phyloP scores from a whole-genome alignment of 1,139 yeast species.

The Lodderomyces beijingensis region DNA sequence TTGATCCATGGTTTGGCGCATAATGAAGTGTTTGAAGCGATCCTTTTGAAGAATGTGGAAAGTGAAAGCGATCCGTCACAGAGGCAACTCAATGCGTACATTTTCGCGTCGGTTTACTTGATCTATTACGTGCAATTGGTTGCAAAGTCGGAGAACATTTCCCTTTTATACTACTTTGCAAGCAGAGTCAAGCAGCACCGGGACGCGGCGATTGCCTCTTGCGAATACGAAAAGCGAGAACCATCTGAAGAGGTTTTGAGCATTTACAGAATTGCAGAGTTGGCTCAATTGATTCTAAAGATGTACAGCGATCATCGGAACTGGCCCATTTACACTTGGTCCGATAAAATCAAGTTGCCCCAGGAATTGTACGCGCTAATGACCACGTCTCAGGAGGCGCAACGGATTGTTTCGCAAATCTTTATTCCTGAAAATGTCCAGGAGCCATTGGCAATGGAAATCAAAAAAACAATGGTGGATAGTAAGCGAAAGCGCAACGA shows the following conservation, averaged over 20 bases:
- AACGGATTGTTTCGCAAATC: conserved; percentile 39
- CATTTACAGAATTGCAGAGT: conserved; percentile 67
- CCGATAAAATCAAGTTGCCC: conserved; percentile 69
- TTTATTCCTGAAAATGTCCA: conserved; percentile 47
- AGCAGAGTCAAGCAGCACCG: conserved; percentile 77
- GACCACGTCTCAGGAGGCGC: conserved; percentile 41
- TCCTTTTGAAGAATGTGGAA: conserved; percentile 23
- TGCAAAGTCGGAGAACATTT: conserved; percentile 63
- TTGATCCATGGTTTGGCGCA: conserved; percentile 71
- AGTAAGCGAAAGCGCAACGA: conserved; percentile 12
- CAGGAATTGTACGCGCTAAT: conserved; percentile 62
- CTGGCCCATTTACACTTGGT: conserved; percentile 79
- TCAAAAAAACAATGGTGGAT: conserved; percentile 23
- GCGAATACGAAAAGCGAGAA: conserved; percentile 27
- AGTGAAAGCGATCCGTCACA: conserved; percentile 13
- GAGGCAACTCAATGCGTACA: conserved; percentile 29
- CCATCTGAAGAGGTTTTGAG: conserved; percentile 27
- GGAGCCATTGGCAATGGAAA: conserved; percentile 21
- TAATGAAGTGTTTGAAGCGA: conserved; percentile 60
- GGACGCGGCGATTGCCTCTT: conserved; percentile 47
- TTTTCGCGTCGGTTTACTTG: conserved; percentile 56
- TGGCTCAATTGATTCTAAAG: conserved; percentile 63
- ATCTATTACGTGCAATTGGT: conserved; percentile 57
- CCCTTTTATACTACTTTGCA: conserved; percentile 70
- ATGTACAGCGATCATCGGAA: conserved; percentile 52